phyloP scores from a whole-genome alignment of 1,284 basidiomycete genomes.

The Fomitiporia mediterranea region DNA sequence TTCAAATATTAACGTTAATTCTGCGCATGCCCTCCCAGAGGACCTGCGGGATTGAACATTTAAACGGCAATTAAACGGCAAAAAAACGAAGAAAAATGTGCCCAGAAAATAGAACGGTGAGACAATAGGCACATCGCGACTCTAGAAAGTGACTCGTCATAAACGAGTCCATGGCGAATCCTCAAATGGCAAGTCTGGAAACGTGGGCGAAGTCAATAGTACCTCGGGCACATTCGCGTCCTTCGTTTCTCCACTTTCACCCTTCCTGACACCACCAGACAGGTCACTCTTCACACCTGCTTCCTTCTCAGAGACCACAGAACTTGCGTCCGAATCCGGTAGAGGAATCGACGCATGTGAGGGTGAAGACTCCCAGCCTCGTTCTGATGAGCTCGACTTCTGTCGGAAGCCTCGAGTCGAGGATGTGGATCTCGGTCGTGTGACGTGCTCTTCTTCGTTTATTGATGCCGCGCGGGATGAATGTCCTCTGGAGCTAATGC shows the following conservation, averaged over 20 bases:
- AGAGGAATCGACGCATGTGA: neutral
- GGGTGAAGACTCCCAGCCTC: slow-evolving; percentile 4
- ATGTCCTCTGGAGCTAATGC: neutral
- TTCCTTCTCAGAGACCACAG: neutral
- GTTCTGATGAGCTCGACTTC: slow-evolving; percentile 13
- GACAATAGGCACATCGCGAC: too few species aligned
- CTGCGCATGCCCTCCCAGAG: too few species aligned
- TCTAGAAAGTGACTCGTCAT: too few species aligned
- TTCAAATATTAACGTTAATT: too few species aligned
- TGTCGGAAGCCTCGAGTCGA: slow-evolving; percentile 8
- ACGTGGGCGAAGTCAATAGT: neutral
- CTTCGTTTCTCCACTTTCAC: neutral
- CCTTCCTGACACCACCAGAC: neutral
- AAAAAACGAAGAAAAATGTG: too few species aligned
- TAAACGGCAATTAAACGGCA: too few species aligned
- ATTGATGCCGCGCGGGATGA: neutral
- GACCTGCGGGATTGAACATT: too few species aligned
- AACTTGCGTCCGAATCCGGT: neutral
- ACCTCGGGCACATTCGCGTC: neutral
- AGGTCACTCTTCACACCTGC: too few species aligned
- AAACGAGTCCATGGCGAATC: neutral
- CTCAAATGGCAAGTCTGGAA: neutral
- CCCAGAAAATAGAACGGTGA: too few species aligned
- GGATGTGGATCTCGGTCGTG: neutral
- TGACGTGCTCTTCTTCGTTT: neutral